phyloP scores from a whole-genome alignment of 768 basidiomycete genomes.

The Pulveroboletus ravenelii region DNA sequence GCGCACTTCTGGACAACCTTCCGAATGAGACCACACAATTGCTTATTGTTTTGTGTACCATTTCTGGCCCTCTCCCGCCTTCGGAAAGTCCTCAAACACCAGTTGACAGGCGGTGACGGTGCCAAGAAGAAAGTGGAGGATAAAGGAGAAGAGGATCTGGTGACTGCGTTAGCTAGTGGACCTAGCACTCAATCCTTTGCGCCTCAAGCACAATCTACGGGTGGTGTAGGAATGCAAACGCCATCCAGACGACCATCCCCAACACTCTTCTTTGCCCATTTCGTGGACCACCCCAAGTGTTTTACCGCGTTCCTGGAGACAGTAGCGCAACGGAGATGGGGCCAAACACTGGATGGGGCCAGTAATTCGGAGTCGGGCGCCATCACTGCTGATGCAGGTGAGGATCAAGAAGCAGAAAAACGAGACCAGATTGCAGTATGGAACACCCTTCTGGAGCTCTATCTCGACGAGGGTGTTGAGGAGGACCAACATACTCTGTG shows the following conservation, averaged over 20 bases:
- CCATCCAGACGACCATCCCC: slow-evolving; percentile 67
- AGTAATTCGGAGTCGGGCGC: slow-evolving; percentile 8
- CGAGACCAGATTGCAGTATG: slow-evolving; percentile 81
- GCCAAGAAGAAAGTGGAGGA: slow-evolving; percentile 17
- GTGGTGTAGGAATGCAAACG: slow-evolving; percentile 19
- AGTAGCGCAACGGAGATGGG: slow-evolving; percentile 77
- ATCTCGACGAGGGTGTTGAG: slow-evolving; percentile 48
- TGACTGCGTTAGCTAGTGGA: slow-evolving; percentile 22
- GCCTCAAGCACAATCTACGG: slow-evolving; percentile 5
- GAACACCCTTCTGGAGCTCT: slow-evolving; percentile 94
- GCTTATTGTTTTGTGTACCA: slow-evolving; percentile 88
- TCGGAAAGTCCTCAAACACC: slow-evolving; percentile 18
- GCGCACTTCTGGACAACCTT: slow-evolving; percentile 74
- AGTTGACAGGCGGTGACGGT: slow-evolving; percentile 31
- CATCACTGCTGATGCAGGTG: slow-evolving; percentile 12
- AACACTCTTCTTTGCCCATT: slow-evolving; percentile 86
- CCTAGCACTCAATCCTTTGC: slow-evolving; percentile 16
- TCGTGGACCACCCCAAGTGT: slow-evolving; percentile 80
- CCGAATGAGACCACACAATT: slow-evolving; percentile 89
- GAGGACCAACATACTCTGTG: slow-evolving; percentile 18
- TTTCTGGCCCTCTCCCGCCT: slow-evolving; percentile 44
- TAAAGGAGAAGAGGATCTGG: slow-evolving; percentile 15
- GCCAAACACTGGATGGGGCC: slow-evolving; percentile 54
- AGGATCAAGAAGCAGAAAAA: slow-evolving; percentile 50
- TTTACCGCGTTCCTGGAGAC: slow-evolving; percentile 88